phyloP scores from a whole-genome alignment of 148 eudicot genomes.

The Chenopodium quinoa region DNA sequence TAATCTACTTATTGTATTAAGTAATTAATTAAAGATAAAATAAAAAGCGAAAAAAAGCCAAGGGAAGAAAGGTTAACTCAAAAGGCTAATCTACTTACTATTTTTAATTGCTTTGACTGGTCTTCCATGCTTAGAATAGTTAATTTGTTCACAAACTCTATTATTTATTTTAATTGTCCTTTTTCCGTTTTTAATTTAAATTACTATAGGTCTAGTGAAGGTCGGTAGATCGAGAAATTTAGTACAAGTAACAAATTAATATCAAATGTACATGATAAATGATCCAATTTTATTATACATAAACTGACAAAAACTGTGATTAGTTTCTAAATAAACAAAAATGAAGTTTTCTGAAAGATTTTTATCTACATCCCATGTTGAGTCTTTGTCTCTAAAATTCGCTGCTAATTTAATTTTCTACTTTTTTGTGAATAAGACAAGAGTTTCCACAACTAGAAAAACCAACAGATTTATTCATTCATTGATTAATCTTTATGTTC shows the following conservation, averaged over 20 bases:
- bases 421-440: neutral
- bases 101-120: slow-evolving; percentile 12
- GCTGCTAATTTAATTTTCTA: neutral
- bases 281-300: neutral
- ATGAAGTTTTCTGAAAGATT: neutral
- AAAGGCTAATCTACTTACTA: neutral
- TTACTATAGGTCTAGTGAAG: neutral
- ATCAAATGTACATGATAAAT: slow-evolving; percentile 1
- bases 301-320: slow-evolving; percentile 4
- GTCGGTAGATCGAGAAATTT: slow-evolving; percentile 22
- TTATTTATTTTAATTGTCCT: neutral
- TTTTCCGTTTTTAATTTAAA: neutral
- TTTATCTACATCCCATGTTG: neutral
- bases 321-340: neutral
- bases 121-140: slow-evolving; percentile 4
- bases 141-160: neutral
- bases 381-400: slow-evolving; percentile 7
- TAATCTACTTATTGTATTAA: neutral
- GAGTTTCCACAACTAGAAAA: no score
- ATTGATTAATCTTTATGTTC: no score
- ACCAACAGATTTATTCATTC: neutral
- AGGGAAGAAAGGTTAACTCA: neutral
- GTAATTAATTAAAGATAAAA: neutral
- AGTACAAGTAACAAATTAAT: neutral
- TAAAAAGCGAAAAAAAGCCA: neutral